Conservation (phyloP, 768 basidiomycete species). For the Butyriboletus loyo region DNA sequence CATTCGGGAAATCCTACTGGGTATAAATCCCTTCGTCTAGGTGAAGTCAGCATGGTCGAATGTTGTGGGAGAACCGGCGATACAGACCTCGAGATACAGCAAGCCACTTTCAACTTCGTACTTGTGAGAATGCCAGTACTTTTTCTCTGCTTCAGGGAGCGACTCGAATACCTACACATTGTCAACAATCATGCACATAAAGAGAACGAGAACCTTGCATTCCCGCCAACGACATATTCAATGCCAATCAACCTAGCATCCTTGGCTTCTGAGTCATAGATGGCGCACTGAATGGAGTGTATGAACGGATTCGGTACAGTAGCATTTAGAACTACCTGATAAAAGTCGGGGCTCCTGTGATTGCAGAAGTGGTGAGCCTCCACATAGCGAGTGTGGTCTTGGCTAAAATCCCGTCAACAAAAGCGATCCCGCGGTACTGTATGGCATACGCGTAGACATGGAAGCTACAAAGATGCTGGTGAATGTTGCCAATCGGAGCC, state of each 20-base stretch:
- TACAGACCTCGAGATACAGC: slow-evolving; percentile 30
- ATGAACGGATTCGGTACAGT: slow-evolving; percentile 26
- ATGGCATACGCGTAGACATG: slow-evolving; percentile 32
- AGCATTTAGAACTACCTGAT: slow-evolving; percentile 29
- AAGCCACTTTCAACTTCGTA: slow-evolving; percentile 41
- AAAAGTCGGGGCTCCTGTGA: slow-evolving; percentile 36
- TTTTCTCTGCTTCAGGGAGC: slow-evolving; percentile 45
- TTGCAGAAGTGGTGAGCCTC: slow-evolving; percentile 47
- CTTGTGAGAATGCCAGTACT: slow-evolving; percentile 54
- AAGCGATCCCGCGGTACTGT: background rate
- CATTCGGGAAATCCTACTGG: slow-evolving; percentile 12
- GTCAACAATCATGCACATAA: background rate
- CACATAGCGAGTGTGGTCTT: slow-evolving; percentile 34
- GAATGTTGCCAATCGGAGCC: slow-evolving; percentile 33
- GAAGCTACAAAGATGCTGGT: slow-evolving; percentile 35
- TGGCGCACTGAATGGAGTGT: slow-evolving; percentile 37
- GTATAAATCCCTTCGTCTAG: slow-evolving; percentile 25
- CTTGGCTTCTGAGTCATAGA: slow-evolving; percentile 41
- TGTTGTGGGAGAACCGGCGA: background rate
- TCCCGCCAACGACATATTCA: slow-evolving; percentile 49
- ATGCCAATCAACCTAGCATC: slow-evolving; percentile 51
- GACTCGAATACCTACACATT: slow-evolving; percentile 32
- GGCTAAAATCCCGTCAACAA: slow-evolving; percentile 12
- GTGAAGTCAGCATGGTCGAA: background rate
- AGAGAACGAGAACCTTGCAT: slow-evolving; percentile 9